These are phyloP conservation scores for Mucor circinelloides DNA, from an alignment of 371 early-diverging fungal genomes.

Conservation along the genomic window DNA sequence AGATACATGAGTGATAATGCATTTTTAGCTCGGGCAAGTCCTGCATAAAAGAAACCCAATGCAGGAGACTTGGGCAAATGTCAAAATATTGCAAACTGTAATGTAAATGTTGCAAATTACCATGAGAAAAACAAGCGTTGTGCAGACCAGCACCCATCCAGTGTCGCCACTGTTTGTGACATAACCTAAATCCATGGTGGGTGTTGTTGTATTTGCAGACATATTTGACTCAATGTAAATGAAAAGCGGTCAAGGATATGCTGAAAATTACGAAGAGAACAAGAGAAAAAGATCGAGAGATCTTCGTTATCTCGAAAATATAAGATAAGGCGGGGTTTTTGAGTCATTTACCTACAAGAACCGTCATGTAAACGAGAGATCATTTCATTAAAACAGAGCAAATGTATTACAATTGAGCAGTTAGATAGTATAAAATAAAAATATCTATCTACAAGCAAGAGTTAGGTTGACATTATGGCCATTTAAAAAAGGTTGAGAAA, in stretches of 20 bases:
- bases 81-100: background rate
- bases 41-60: constrained; percentile 83
- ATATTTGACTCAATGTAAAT: background rate
- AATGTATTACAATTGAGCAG: background rate
- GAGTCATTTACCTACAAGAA: background rate
- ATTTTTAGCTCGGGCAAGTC: constrained; percentile 79
- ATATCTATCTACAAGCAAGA: too few relatives aligned
- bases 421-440: too few relatives aligned
- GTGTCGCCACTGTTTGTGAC: constrained; percentile 65
- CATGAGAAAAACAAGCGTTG: constrained; percentile 50
- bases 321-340: constrained; percentile 4
- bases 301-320: background rate
- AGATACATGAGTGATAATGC: constrained; percentile 83
- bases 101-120: constrained; percentile 10
- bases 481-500: too few relatives aligned
- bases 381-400: background rate
- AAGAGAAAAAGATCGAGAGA: background rate
- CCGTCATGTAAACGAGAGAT: background rate
- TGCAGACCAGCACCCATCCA: constrained; percentile 69
- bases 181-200: background rate
- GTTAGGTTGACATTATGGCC: too few relatives aligned
- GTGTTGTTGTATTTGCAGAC: background rate
- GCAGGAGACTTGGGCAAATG: constrained; percentile 56
- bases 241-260: background rate
- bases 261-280: background rate